phyloP scores from a whole-genome alignment of 495 filamentous ascomycete genomes.

The Cryomyces antarcticus region DNA sequence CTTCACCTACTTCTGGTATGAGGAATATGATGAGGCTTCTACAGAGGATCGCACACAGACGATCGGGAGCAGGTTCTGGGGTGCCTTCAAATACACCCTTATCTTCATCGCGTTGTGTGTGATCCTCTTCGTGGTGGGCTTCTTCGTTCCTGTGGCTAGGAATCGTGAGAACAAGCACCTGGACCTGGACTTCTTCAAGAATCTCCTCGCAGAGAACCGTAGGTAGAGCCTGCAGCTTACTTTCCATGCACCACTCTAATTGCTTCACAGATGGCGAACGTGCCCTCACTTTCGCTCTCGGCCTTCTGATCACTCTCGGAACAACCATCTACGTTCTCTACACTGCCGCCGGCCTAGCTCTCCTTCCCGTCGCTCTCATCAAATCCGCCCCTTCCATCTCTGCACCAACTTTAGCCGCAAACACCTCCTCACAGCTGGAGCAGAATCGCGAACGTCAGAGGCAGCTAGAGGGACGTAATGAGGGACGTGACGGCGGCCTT shows the following conservation, averaged over 20 bases:
- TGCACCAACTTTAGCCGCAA: constrained; percentile 49
- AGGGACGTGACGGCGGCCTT: constrained; percentile 51
- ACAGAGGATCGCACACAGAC: constrained; percentile 57
- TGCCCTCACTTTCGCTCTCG: constrained; percentile 70
- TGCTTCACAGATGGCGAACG: constrained; percentile 54
- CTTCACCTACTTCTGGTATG: constrained; percentile 95
- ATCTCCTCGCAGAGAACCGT: constrained; percentile 64
- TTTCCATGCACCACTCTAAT: constrained; percentile 7
- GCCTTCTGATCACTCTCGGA: constrained; percentile 67
- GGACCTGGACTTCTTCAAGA: constrained; percentile 73
- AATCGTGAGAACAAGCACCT: constrained; percentile 30
- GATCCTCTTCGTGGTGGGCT: constrained; percentile 75
- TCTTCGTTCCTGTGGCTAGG: constrained; percentile 63
- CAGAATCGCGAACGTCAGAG: constrained; percentile 77
- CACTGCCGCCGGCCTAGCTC: constrained; percentile 70
- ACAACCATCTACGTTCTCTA: constrained; percentile 73
- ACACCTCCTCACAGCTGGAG: constrained; percentile 58
- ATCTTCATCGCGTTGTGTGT: constrained; percentile 61
- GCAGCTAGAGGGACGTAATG: constrained; percentile 71
- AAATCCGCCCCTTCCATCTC: constrained; percentile 74
- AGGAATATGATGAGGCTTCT: constrained; percentile 83
- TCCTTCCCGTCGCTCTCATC: constrained; percentile 76
- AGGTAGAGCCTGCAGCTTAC: constrained; percentile 12
- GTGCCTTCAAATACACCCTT: constrained; percentile 76
- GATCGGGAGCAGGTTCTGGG: constrained; percentile 46